phyloP scores from a whole-genome alignment of 106 monocot genomes.

The Phalaenopsis aphrodite region DNA sequence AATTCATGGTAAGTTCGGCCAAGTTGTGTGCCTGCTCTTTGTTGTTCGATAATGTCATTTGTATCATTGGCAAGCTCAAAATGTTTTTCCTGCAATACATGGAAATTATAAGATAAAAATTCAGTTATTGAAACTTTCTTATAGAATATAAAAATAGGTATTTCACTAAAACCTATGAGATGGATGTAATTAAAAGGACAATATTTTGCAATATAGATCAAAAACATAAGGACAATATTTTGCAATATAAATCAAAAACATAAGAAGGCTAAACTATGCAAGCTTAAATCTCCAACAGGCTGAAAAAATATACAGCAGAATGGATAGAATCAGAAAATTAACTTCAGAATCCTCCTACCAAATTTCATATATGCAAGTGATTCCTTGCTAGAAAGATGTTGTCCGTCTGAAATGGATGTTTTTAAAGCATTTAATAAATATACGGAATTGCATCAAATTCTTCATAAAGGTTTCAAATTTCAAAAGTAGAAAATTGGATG shows the following conservation, averaged over 20 bases:
- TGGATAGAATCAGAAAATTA: too few relatives aligned
- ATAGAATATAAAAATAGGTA: neutral
- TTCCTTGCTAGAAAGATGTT: too few relatives aligned
- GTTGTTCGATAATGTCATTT: slow-evolving; percentile 80
- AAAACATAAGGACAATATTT: neutral
- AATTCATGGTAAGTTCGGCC: slow-evolving; percentile 94
- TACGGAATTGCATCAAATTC: too few relatives aligned
- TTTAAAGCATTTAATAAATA: too few relatives aligned
- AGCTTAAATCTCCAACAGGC: too few relatives aligned
- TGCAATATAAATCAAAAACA: neutral
- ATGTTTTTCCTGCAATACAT: slow-evolving; percentile 76
- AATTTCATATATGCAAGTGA: too few relatives aligned
- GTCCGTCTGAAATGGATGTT: too few relatives aligned
- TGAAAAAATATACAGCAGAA: too few relatives aligned
- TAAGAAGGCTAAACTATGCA: neutral
- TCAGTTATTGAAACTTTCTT: neutral
- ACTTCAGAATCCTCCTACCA: too few relatives aligned
- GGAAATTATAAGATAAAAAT: neutral
- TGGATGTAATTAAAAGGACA: neutral
- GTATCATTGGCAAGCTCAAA: slow-evolving; percentile 80
- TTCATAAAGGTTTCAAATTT: too few relatives aligned
- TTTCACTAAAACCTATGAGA: neutral
- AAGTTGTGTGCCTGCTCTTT: slow-evolving; percentile 89
- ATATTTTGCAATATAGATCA: neutral
- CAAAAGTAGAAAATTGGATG: neutral